A percentile compares a stretch with the other conserved stretches of the same genome.
Conservation (phyloP, 1,284 basidiomycete genomes). For the Ganoderma leucocontextum region DNA sequence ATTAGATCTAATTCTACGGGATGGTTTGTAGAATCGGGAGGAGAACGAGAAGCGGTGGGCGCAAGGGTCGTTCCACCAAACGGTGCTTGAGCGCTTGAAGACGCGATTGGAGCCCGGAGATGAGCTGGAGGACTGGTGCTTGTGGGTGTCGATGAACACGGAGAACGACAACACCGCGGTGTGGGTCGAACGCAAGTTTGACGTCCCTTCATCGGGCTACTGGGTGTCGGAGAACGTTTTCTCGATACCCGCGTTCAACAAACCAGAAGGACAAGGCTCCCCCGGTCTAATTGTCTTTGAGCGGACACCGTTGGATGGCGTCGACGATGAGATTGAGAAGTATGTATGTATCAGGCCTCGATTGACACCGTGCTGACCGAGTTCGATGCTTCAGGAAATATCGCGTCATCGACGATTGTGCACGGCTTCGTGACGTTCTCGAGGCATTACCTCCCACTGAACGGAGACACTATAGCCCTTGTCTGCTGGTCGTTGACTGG, state of each 20-base stretch:
- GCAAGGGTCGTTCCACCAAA: conserved; percentile 66
- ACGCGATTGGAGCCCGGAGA: conserved; percentile 37
- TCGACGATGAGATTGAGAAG: conserved; percentile 72
- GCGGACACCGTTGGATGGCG: conserved; percentile 67
- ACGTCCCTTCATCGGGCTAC: conserved; percentile 65
- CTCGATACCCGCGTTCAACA: conserved; percentile 53
- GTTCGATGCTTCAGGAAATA: conserved; percentile 60
- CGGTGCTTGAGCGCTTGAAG: conserved; percentile 52
- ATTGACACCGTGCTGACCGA: neutral
- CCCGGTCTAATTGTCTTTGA: conserved; percentile 79
- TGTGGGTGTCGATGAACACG: conserved; percentile 78
- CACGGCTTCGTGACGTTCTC: conserved; percentile 70
- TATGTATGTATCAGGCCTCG: conserved; percentile 39
- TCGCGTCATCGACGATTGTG: conserved; percentile 73
- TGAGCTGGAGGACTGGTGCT: conserved; percentile 53
- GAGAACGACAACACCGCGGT: conserved; percentile 78
- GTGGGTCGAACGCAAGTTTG: conserved; percentile 78
- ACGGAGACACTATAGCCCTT: conserved; percentile 61
- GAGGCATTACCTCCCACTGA: conserved; percentile 51
- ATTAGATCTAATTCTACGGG: neutral
- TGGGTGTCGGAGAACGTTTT: conserved; percentile 69
- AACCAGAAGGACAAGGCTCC: conserved; percentile 42
- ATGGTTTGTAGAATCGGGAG: conserved; percentile 63
- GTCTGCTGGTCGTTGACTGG: conserved; percentile 69
- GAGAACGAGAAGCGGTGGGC: conserved; percentile 76